Conservation (phyloP, 768 basidiomycete genomes). For the Tulasnella sp. region DNA sequence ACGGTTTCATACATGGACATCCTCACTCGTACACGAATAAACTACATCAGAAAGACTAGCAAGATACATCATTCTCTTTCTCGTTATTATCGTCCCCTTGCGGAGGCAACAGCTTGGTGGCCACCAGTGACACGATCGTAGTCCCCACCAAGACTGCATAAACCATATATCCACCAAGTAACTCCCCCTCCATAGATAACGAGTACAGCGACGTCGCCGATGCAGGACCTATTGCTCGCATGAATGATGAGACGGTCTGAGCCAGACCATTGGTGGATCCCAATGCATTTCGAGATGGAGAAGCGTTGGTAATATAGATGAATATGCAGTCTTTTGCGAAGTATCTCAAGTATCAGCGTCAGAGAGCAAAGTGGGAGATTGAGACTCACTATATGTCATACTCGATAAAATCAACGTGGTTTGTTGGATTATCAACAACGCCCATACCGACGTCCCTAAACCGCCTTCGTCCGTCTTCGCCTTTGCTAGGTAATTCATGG, state of each 20-base stretch:
- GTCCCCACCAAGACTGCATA: slow-evolving; percentile 2
- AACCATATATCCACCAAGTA: slow-evolving; percentile 12
- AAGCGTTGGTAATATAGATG: slow-evolving; percentile 23
- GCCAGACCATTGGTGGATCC: slow-evolving; percentile 14
- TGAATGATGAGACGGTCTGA: slow-evolving; percentile 10
- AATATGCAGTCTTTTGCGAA: slow-evolving; percentile 10
- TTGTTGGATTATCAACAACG: too few relatives aligned
- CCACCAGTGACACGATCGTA: slow-evolving; percentile 1
- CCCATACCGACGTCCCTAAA: too few relatives aligned
- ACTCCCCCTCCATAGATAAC: slow-evolving; percentile 11
- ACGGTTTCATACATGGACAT: too few relatives aligned
- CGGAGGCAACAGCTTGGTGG: slow-evolving; percentile 4
- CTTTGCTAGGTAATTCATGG: slow-evolving; percentile 11
- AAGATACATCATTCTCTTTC: too few relatives aligned
- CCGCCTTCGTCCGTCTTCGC: too few relatives aligned
- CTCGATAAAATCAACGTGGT: too few relatives aligned
- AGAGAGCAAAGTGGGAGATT: too few relatives aligned
- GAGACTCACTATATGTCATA: too few relatives aligned
- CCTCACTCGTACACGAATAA: too few relatives aligned
- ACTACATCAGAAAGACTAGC: too few relatives aligned
- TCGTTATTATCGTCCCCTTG: neutral
- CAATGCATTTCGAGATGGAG: slow-evolving; percentile 4
- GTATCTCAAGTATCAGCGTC: too few relatives aligned
- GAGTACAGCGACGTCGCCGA: slow-evolving; percentile 14
- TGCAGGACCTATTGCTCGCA: slow-evolving; percentile 22